Evolutionary conservation across 75 land plant species (phyloP).

Genomic region (Selaginella moellendorffii): DNA sequence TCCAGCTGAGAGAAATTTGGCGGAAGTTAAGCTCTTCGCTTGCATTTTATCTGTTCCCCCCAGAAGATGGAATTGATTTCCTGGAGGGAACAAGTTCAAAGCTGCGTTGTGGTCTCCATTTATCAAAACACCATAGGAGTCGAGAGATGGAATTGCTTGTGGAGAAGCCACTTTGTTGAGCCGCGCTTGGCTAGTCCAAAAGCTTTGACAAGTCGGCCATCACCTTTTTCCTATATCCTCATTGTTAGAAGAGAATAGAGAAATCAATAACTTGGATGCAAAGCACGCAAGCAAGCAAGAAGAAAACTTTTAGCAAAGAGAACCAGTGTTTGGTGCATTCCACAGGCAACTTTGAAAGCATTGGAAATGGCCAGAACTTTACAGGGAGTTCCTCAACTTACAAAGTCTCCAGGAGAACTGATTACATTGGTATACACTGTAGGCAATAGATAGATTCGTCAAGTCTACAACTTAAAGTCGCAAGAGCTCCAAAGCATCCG

Average conservation of each 20-base stretch:
- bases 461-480: no score
- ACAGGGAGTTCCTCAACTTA: constrained; percentile 34
- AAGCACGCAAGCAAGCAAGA: no score
- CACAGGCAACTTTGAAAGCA: constrained; percentile 62
- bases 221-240: neutral
- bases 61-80: no score
- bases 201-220: constrained; percentile 38
- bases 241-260: no score
- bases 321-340: constrained; percentile 87
- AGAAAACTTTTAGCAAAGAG: constrained; percentile 13
- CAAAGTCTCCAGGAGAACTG: constrained; percentile 64
- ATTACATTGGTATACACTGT: no score
- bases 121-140: constrained; percentile 17
- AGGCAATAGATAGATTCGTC: no score
- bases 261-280: no score
- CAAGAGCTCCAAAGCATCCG: no score
- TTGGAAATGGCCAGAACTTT: constrained; percentile 33
- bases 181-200: constrained; percentile 74
- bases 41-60: constrained; percentile 46
- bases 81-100: constrained; percentile 25
- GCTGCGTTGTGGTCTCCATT: constrained; percentile 97
- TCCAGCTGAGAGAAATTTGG: constrained; percentile 82
- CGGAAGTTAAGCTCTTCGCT: constrained; percentile 20
- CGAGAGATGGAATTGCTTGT: constrained; percentile 24
- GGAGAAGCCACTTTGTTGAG: constrained; percentile 25